Evolutionary conservation across 805 yeast genomes (phyloP).

Genomic region (Nakazawaea anatomiae): DNA sequence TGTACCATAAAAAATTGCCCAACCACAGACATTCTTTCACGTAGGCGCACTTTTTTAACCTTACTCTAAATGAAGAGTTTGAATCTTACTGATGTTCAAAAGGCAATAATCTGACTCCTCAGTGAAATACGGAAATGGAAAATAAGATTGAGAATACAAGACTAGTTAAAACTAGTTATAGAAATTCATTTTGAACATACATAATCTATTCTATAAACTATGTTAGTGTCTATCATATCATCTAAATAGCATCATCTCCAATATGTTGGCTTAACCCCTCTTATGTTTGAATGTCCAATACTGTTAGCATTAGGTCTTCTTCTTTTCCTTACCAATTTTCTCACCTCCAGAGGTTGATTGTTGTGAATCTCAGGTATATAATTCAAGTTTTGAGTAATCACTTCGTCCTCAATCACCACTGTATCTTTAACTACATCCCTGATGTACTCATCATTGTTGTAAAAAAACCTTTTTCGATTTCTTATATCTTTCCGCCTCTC

Average conservation of each 20-base stretch:
- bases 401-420: slow-evolving; percentile 9
- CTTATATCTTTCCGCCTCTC: slow-evolving; percentile 4
- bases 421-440: slow-evolving; percentile 5
- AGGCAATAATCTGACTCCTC: no score
- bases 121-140: no score
- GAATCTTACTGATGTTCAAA: no score
- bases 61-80: no score
- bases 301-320: slow-evolving; percentile 44
- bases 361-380: slow-evolving; percentile 4
- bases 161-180: no score
- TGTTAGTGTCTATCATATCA: no score
- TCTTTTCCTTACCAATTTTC: slow-evolving; percentile 35
- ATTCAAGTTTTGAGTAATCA: slow-evolving; percentile 8
- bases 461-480: slow-evolving; percentile 8
- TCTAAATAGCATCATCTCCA: background rate
- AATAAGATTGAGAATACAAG: no score
- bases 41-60: no score
- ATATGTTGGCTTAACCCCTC: slow-evolving; percentile 40
- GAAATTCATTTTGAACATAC: no score
- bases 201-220: no score
- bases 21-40: no score
- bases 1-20: no score
- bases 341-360: slow-evolving; percentile 9
- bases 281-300: slow-evolving; percentile 37
- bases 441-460: background rate